A percentile compares a stretch with the other conserved stretches of the same genome.
Evolutionary conservation across 306 rosid species (phyloP).

Genomic region (Citrullus mucosospermus): DNA sequence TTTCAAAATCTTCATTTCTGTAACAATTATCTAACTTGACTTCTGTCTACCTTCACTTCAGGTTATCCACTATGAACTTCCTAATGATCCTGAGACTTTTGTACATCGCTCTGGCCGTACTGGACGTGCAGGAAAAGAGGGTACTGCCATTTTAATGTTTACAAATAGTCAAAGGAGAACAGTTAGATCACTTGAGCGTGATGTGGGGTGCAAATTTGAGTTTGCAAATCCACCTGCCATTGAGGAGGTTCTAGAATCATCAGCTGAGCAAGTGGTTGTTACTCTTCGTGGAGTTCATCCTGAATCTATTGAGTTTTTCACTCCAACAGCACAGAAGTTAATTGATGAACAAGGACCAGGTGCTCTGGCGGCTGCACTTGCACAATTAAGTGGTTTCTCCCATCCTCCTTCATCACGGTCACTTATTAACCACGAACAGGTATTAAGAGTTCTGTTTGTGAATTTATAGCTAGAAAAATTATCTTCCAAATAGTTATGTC

Average conservation of each 20-base stretch:
- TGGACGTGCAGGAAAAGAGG: slow-evolving; percentile 94
- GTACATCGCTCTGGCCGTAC: slow-evolving; percentile 99
- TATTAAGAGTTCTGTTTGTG: slow-evolving; percentile 7
- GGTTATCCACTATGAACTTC: slow-evolving; percentile 97
- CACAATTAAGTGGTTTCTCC: slow-evolving; percentile 90
- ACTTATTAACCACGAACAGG: slow-evolving; percentile 83
- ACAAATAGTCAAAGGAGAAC: slow-evolving; percentile 92
- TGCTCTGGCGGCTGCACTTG: slow-evolving; percentile 97
- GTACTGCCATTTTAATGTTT: slow-evolving; percentile 76
- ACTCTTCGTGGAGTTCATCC: slow-evolving; percentile 84
- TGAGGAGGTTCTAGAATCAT: slow-evolving; percentile 65
- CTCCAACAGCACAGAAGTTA: slow-evolving; percentile 72
- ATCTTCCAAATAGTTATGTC: slow-evolving; percentile 6
- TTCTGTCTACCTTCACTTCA: slow-evolving; percentile 17
- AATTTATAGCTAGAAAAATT: not conserved
- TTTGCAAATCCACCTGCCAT: slow-evolving; percentile 62
- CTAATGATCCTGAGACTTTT: slow-evolving; percentile 98
- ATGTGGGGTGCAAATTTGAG: slow-evolving; percentile 86
- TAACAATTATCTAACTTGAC: slow-evolving; percentile 3
- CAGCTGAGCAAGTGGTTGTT: slow-evolving; percentile 78
- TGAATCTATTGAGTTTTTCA: slow-evolving; percentile 69
- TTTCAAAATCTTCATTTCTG: slow-evolving; percentile 3
- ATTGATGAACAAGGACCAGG: slow-evolving; percentile 68
- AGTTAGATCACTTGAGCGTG: slow-evolving; percentile 91
- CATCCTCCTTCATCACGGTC: slow-evolving; percentile 89